Evolutionary conservation across 495 filamentous ascomycete genomes (phyloP), one percentile per base, ranked within the genome.

Genomic region (Xylaria flabelliformis): DNA sequence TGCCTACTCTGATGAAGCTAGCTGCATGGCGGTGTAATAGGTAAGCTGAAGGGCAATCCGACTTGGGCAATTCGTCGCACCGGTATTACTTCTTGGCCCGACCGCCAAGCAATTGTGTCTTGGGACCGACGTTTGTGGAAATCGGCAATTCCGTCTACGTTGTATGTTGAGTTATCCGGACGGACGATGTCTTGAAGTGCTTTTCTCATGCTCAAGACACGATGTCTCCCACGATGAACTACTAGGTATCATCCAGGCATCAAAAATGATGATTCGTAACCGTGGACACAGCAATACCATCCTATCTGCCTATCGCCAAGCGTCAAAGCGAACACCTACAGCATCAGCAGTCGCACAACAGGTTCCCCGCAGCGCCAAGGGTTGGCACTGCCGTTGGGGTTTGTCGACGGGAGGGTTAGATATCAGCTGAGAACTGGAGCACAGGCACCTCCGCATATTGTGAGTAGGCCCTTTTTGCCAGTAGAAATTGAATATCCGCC

Each of bases 401-500:
- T 56, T 15, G 48, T 56, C 50, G n/a, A 26, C 34, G 44, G 34
- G 50, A 51, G 26, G 26, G 67, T 39, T 39, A 15, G 17, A 7
- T 39, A 61, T 61, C 58, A 61, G 7, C 58, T 61, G 58, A 34
- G 19, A 32, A 21, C 26, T 61, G 34, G 61, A 64, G 61, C 17
- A 64, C 15, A 64, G 39, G 61, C 17, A 17, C 58, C 34, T 21
- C 17, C 34, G 58, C 58, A 39, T 61, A 39, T 8, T 29, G 8
- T 39, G 1, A 34, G 29, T 17, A 21, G n/a, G 19, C 17, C 70
- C 62, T 76, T 76, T 75, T 72, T 71, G 71, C 73, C 69, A 72
- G 73, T 74, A 50, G 41, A 73, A 73, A 29, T 53, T 69, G 69
- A 76, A 74, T 72, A 77, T 73, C 76, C 74, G 75, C 66, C 62